Conservation (phyloP, 176 grass and related monocot genomes). For the Triticum urartu region DNA sequence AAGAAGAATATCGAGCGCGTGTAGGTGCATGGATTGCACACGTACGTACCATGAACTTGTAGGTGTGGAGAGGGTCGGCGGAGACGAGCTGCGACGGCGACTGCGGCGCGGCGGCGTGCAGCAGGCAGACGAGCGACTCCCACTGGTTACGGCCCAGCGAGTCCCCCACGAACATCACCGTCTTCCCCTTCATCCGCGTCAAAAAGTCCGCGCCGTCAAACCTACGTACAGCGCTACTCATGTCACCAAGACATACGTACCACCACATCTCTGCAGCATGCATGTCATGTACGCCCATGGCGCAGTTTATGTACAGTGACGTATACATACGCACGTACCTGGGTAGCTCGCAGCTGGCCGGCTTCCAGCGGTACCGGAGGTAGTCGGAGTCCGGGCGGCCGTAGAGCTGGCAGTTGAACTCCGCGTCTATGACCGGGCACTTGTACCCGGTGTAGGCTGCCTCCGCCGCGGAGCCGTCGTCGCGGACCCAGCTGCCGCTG, state of each 20-base stretch:
- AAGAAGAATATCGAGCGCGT: not conserved
- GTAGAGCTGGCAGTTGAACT: conserved; percentile 96
- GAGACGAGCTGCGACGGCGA: conserved; percentile 61
- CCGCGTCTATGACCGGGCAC: conserved; percentile 73
- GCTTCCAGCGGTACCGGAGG: conserved; percentile 73
- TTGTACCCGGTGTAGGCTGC: conserved; percentile 58
- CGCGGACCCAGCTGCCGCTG: conserved; percentile 71
- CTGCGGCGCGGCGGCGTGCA: conserved; percentile 66
- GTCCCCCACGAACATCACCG: conserved; percentile 94
- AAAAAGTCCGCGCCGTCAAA: conserved; percentile 74
- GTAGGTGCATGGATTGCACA: not conserved
- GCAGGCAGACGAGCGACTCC: conserved; percentile 94
- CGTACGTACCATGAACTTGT: conserved; percentile 71
- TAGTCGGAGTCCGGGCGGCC: conserved; percentile 82
- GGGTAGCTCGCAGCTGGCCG: conserved; percentile 66
- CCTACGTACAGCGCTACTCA: conserved; percentile 14
- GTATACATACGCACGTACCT: conserved; percentile 27
- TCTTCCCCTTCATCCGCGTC: conserved; percentile 83
- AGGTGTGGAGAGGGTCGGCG: conserved; percentile 75
- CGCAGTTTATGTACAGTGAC: not conserved
- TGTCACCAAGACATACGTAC: not conserved
- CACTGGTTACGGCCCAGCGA: conserved; percentile 91
- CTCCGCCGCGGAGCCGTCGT: conserved; percentile 30
- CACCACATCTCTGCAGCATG: not conserved
- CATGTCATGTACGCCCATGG: not conserved